Percentiles rank a stretch among this genome's conserved stretches.
phyloP scores from a whole-genome alignment of 805 yeast genomes.

The Metschnikowia orientalis region DNA sequence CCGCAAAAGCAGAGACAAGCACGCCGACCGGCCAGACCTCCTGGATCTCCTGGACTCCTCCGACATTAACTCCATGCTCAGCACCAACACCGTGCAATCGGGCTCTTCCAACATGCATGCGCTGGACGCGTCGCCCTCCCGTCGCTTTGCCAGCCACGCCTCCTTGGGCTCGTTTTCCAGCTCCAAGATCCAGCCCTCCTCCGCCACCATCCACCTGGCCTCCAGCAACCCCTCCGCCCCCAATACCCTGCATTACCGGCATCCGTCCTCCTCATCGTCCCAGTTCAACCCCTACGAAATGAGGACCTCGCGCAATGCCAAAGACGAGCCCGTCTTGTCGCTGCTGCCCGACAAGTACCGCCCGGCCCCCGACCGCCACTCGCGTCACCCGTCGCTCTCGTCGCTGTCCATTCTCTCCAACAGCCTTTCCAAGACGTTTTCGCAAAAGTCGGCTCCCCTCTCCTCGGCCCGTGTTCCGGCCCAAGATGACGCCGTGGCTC shows the following conservation, averaged over 20 bases:
- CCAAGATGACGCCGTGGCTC: constrained; percentile 14
- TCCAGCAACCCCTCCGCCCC: background rate
- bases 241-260: background rate
- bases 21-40: constrained; percentile 3
- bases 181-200: constrained; percentile 6
- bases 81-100: constrained; percentile 5
- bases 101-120: constrained; percentile 1
- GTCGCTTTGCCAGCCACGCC: constrained; percentile 10
- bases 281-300: constrained; percentile 34
- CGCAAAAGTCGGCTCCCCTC: constrained; percentile 4
- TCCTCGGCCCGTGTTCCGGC: constrained; percentile 10
- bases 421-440: background rate
- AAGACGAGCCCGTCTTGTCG: constrained; percentile 7
- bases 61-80: constrained; percentile 29
- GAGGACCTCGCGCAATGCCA: constrained; percentile 16
- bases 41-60: constrained; percentile 25
- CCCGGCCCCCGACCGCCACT: constrained; percentile 6
- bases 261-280: constrained; percentile 25
- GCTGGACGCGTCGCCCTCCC: constrained; percentile 6
- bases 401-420: constrained; percentile 4
- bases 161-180: constrained; percentile 8
- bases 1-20: constrained; percentile 23
- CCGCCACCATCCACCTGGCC: constrained; percentile 20
- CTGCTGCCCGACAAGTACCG: constrained; percentile 6
- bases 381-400: constrained; percentile 9